Evolutionary conservation across 78 protist species (phyloP).

Genomic region (Chrysochromulina parva): DNA sequence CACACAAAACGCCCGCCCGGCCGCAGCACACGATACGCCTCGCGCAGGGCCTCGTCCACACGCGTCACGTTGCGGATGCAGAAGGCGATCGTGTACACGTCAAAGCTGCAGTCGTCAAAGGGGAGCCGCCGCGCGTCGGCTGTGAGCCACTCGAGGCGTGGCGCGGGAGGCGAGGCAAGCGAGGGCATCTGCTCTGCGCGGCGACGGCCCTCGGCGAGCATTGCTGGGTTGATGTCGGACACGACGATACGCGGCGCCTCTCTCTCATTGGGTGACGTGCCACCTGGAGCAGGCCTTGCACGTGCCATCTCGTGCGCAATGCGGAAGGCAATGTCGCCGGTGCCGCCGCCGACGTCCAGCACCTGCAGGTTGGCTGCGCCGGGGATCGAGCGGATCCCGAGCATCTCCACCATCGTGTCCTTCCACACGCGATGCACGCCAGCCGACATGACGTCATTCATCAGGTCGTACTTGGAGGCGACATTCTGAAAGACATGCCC

Average conservation of each 20-base stretch:
- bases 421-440: conserved; percentile 32
- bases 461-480: background rate
- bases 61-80: conserved; percentile 28
- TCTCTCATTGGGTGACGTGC: background rate
- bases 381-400: background rate
- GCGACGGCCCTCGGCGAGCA: conserved; percentile 9
- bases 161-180: background rate
- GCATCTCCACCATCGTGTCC: background rate
- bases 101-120: conserved; percentile 24
- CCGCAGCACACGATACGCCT: conserved; percentile 24
- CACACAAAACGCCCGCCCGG: conserved; percentile 46
- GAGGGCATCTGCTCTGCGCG: background rate
- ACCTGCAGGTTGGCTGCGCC: background rate
- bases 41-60: background rate
- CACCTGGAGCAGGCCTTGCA: too few relatives aligned
- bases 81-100: conserved; percentile 39
- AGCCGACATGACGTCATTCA: conserved; percentile 26
- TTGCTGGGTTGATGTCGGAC: conserved; percentile 21
- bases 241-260: background rate
- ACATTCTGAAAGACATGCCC: background rate
- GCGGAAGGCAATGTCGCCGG: conserved; percentile 30
- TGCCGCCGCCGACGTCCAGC: conserved; percentile 32
- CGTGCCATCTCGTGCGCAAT: background rate
- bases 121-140: conserved; percentile 14
- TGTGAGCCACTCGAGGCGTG: background rate